Evolutionary conservation across 1,284 basidiomycete species (phyloP).

Genomic region (Marasmius sp.): DNA sequence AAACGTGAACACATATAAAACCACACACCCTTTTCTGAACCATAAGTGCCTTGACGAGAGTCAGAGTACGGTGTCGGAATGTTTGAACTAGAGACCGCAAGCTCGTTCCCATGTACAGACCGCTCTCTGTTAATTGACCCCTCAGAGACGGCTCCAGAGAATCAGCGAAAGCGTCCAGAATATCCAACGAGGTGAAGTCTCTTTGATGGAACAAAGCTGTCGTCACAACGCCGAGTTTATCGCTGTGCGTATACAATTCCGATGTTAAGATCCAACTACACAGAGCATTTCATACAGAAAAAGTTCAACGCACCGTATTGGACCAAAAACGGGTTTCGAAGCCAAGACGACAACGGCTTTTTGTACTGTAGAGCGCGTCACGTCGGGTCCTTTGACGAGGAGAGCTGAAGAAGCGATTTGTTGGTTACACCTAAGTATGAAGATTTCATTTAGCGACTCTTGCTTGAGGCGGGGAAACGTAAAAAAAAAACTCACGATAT

Average conservation of each 20-base stretch:
- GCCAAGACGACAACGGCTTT: constrained; percentile 97
- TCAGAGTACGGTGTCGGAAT: constrained; percentile 91
- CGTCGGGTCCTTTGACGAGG: constrained; percentile 81
- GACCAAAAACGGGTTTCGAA: constrained; percentile 86
- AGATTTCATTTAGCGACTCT: constrained; percentile 8
- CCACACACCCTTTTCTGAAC: constrained; percentile 81
- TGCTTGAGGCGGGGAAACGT: too few relatives aligned
- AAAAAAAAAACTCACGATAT: constrained; percentile 85
- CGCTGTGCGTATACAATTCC: constrained; percentile 41
- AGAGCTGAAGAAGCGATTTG: constrained; percentile 87
- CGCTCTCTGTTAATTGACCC: constrained; percentile 75
- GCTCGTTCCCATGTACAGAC: constrained; percentile 80
- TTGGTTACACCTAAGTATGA: constrained; percentile 86
- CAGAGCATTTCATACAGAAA: too few relatives aligned
- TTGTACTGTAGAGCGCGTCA: constrained; percentile 95
- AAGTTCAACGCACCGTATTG: too few relatives aligned
- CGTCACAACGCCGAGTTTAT: constrained; percentile 96
- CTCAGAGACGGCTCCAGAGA: constrained; percentile 71
- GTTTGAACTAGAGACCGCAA: constrained; percentile 90
- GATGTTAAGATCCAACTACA: too few relatives aligned
- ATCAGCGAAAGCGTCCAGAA: constrained; percentile 81
- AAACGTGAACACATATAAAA: neutral
- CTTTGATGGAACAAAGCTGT: constrained; percentile 86
- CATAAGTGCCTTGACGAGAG: constrained; percentile 93
- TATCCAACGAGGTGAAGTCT: constrained; percentile 82